Evolutionary conservation across 371 early-diverging fungal species (phyloP), one percentile per base, ranked within the genome.

Genomic region (Dichotomocladium elegans): DNA sequence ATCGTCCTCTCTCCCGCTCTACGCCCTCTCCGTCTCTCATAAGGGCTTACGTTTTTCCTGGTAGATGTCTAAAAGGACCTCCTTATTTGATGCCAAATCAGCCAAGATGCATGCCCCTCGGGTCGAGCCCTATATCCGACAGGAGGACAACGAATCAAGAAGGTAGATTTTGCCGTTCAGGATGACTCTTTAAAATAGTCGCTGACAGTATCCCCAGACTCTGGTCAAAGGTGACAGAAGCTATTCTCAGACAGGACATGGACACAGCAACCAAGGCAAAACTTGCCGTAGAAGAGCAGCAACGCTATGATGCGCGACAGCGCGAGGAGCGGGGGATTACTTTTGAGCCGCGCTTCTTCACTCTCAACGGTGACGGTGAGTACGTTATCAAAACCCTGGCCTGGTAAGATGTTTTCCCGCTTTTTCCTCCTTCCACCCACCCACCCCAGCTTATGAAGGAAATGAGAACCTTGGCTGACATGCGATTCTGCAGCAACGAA

Each of bases 111-210:
- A 73, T 55, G 85, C 85, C 22, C 89, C 87, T 65, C 65, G 71
- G 27, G 86, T 94, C 4, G 76, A 79, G 1, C 81, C 84, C 2
- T 82, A 85, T n/a, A 70, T 61, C 0, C 82, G 82, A 35, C 93
- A 93, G 70, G 92, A 90, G 49, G 65, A 64, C n/a, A 85, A 84
- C 57, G 96, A 95, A 73, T 90, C 93, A 22, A 74, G 93, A 53
- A 74, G 82, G 81, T 83, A 74, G 26, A 48, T 9, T 3, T 21
- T 21, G 11, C 19, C 10, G 25, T 48, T 33, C 24, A 5, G 11
- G 11, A 33, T 34, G 12, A 9, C 3, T 31, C 19, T 31, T 25
- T 19, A 7, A 8, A n/a, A 41, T 41, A 12, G 8, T 41, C 27
- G 12, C 31, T 5, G 21, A 1, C 8, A 9, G n/a, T 8, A 9